Conservation (phyloP, 73 alveolate species). For the Tetrahymena borealis region DNA sequence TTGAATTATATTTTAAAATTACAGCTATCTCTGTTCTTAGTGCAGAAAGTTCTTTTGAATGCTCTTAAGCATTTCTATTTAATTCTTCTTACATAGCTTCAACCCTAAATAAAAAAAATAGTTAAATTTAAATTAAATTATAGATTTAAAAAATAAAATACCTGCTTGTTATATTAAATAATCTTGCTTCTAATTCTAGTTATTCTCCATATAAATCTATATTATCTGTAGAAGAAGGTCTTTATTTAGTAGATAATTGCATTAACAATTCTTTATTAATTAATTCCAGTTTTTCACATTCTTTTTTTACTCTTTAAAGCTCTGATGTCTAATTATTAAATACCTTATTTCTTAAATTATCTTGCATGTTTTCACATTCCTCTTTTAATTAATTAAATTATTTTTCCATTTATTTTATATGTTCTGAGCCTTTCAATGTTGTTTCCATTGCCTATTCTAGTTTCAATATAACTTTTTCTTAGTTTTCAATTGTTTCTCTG, state of each 20-base stretch:
- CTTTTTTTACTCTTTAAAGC: neutral
- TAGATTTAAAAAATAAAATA: neutral
- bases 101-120: neutral
- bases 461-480: neutral
- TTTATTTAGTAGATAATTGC: neutral
- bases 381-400: neutral
- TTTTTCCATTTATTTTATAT: neutral
- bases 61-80: neutral
- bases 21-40: neutral
- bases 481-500: neutral
- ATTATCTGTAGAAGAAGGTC: neutral
- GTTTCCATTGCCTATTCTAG: neutral
- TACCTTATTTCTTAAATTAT: neutral
- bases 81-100: neutral
- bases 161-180: neutral
- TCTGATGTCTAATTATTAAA: neutral
- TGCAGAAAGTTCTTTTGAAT: neutral
- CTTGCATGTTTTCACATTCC: neutral
- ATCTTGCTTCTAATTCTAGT: neutral
- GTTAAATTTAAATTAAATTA: neutral
- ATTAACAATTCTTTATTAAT: neutral
- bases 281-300: neutral
- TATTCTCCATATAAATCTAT: neutral
- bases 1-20: neutral
- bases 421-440: neutral